Base-by-base conservation (phyloP, 2,329 filamentous ascomycete genomes). In the Claviceps maximensis region DNA sequence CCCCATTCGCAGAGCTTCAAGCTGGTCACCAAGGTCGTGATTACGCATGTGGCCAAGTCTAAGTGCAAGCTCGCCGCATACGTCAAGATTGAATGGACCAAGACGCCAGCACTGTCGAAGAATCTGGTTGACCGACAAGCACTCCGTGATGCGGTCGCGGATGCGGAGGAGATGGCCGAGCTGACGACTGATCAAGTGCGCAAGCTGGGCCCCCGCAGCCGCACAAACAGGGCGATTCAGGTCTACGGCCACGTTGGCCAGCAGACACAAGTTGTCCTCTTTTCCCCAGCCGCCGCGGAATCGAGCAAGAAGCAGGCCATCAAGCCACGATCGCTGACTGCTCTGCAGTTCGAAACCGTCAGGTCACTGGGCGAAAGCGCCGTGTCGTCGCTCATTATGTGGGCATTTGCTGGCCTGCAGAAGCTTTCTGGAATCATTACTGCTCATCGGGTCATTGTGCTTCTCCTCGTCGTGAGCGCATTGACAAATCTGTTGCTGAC, bases 21-120 rank as follows among this genome's bases (percentile, higher is more conserved):
- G 60, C 74, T 96, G 23, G 80, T 94, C 54, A 91, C 82, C 59
- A 96, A 95, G 69, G 83, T 95, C 57, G 89, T 96, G 58, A 93
- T 98, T 57, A 96, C 93, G 2, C 89, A 97, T 63, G 78, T 91
- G 55, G 83, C 89, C 51, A 97, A 97, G 70, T 89, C 87, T 13
- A 89, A 86, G 66, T 95, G 89, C 68, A 96, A 93, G 70, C 79
- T 98, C 53, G 86, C 89, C 27, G 80, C 97, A 45, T 95, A 88
- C 69, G 87, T 84, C 51, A 86, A 85, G 61, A 81, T 95, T n/a
- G 86, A 89, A 60, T 97, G 93, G 93, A 77, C 81, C 27, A 85
- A 82, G 58, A 73, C 79, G 52, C 83, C 83, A 12, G 73, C 76
- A 0, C 70, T 84, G 44, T 77, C 76, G 17, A 81, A 79, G 65